These are phyloP conservation scores for Magnusiomyces ingens DNA, from an alignment of 1,139 yeast species.

Conservation along the genomic window DNA sequence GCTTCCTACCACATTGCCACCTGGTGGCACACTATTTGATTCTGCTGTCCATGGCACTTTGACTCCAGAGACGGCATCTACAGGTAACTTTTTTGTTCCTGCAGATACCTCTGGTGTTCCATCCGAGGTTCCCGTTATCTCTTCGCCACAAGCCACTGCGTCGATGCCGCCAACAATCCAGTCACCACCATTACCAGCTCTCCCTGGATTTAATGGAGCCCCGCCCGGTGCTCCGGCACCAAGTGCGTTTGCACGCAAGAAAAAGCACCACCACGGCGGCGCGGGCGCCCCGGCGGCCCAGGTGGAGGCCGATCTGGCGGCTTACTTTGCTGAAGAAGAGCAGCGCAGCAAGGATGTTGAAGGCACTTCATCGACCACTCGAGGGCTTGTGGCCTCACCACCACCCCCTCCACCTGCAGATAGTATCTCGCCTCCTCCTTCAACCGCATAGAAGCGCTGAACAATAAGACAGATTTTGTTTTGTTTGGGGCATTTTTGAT, in stretches of 20 bases:
- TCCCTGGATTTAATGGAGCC: conserved; percentile 10
- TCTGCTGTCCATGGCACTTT: conserved; percentile 17
- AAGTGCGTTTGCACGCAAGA: conserved; percentile 3
- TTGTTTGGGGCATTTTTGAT: no score
- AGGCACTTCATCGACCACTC: neutral
- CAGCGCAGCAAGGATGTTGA: conserved; percentile 27
- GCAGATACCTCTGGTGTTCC: conserved; percentile 2
- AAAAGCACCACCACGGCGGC: conserved; percentile 12
- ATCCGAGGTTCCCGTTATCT: conserved; percentile 8
- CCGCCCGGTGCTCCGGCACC: neutral
- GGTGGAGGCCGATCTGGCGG: conserved; percentile 23
- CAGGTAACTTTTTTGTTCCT: neutral
- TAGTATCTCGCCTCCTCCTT: neutral
- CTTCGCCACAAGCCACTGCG: conserved; percentile 7
- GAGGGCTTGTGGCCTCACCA: neutral
- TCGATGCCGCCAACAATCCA: conserved; percentile 11
- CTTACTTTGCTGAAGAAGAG: conserved; percentile 35
- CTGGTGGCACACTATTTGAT: conserved; percentile 33
- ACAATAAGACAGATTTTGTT: no score
- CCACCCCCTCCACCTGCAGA: neutral
- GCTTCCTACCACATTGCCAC: conserved; percentile 17
- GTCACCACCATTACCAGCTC: conserved; percentile 13
- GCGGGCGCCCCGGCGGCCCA: neutral
- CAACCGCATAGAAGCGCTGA: neutral
- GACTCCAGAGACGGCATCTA: no score